Conservation (phyloP, 2,329 filamentous ascomycete species). For the Blastomyces parvus region DNA sequence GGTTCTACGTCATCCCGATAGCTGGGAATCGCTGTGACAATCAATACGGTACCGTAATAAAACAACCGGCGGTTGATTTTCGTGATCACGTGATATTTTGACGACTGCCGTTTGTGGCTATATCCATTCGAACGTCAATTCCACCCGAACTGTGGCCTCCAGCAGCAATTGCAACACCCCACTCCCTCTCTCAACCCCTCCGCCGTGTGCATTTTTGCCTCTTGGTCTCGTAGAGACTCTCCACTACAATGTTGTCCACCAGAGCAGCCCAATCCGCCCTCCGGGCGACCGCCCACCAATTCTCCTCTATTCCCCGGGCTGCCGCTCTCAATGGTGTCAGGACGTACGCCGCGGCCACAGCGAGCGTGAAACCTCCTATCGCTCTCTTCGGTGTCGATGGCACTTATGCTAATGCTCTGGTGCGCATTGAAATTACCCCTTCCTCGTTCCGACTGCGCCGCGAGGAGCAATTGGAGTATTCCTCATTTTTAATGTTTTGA, state of each 20-base stretch:
- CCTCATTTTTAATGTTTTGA: background rate
- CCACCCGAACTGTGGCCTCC: constrained; percentile 2
- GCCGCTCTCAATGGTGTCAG: constrained; percentile 46
- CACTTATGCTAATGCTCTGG: constrained; percentile 96
- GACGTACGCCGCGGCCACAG: constrained; percentile 62
- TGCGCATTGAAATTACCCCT: constrained; percentile 44
- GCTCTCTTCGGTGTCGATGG: constrained; percentile 92
- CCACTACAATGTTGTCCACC: constrained; percentile 45
- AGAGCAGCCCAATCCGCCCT: constrained; percentile 48
- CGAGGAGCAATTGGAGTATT: constrained; percentile 10
- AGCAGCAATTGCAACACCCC: constrained; percentile 8
- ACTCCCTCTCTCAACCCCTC: background rate
- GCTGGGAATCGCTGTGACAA: background rate
- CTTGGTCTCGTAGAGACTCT: constrained; percentile 4
- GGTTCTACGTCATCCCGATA: background rate
- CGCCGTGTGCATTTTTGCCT: background rate
- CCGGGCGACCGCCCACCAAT: constrained; percentile 43
- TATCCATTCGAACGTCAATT: background rate
- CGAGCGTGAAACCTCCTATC: constrained; percentile 72
- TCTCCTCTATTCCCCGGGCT: constrained; percentile 32
- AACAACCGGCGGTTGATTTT: background rate
- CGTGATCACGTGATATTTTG: constrained; percentile 1
- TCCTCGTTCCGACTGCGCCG: constrained; percentile 9
- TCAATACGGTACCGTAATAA: constrained; percentile 1
- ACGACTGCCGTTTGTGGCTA: constrained; percentile 2